Evolutionary conservation across 2,329 filamentous ascomycete genomes (phyloP).

Genomic region (Colletotrichum cuscutae): DNA sequence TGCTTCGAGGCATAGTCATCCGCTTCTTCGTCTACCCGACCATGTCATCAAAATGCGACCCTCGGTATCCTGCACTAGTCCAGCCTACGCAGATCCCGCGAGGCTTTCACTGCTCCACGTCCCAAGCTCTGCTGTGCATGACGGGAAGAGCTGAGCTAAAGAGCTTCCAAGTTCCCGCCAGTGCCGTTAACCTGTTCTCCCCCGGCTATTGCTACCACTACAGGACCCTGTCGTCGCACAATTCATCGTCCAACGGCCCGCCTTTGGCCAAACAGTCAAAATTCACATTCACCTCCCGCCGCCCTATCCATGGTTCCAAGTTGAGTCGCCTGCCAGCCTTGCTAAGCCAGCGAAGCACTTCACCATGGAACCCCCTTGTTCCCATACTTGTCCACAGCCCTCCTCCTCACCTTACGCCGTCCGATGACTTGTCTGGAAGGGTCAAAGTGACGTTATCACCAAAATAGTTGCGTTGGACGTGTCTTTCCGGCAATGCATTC

Average conservation of each 20-base stretch:
- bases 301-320: slow-evolving; percentile 12
- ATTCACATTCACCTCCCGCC: not conserved
- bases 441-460: slow-evolving; percentile 6
- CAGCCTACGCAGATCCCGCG: slow-evolving; percentile 8
- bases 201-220: not conserved
- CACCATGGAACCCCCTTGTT: slow-evolving; percentile 24
- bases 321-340: slow-evolving; percentile 18
- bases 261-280: not conserved
- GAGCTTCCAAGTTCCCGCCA: not conserved
- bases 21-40: not conserved
- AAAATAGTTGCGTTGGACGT: slow-evolving; percentile 11
- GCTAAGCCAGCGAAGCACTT: slow-evolving; percentile 19
- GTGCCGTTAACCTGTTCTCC: not conserved
- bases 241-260: slow-evolving; percentile 20
- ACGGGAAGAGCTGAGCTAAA: slow-evolving; percentile 14
- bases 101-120: not conserved
- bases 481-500: not conserved
- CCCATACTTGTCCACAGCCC: slow-evolving; percentile 7
- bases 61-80: slow-evolving; percentile 2
- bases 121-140: slow-evolving; percentile 15
- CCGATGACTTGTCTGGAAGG: slow-evolving; percentile 1
- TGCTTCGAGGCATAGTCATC: not conserved
- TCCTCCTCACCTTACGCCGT: slow-evolving; percentile 3
- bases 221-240: not conserved
- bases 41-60: not conserved